Percentiles rank a stretch among this genome's conserved stretches.
phyloP scores from a whole-genome alignment of 1,284 basidiomycete species.

The Naganishia liquefaciens region DNA sequence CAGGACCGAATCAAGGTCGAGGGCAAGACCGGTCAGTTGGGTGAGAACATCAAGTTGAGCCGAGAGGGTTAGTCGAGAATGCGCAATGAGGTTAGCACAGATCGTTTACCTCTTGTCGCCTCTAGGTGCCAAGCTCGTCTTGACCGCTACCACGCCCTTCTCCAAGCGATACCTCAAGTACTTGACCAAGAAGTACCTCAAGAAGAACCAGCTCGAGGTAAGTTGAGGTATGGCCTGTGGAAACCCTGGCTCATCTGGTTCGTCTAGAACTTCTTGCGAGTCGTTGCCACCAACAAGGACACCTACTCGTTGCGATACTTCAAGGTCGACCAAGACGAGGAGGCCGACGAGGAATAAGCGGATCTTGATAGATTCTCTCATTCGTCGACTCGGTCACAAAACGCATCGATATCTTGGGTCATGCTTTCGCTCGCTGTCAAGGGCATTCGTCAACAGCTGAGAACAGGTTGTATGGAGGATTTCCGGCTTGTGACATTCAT shows the following conservation, averaged over 20 bases:
- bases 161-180: conserved; percentile 89
- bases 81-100: neutral
- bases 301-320: conserved; percentile 89
- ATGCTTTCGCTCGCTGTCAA: conserved; percentile 10
- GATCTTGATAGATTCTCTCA: conserved; percentile 1
- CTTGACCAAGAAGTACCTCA: conserved; percentile 93
- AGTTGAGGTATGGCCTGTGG: neutral
- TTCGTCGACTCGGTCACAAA: conserved; percentile 1
- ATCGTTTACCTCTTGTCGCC: conserved; percentile 1
- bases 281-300: conserved; percentile 86
- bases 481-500: conserved; percentile 10
- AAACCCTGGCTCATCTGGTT: neutral
- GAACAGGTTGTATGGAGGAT: conserved; percentile 24
- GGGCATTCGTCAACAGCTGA: conserved; percentile 8
- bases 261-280: conserved; percentile 55
- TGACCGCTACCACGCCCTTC: conserved; percentile 78
- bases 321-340: conserved; percentile 78
- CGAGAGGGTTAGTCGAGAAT: conserved; percentile 69
- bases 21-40: conserved; percentile 71
- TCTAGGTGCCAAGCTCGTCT: conserved; percentile 71
- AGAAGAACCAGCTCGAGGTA: conserved; percentile 55
- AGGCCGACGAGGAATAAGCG: conserved; percentile 54
- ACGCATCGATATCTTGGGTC: conserved; percentile 16
- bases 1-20: conserved; percentile 89
- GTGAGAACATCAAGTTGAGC: conserved; percentile 76